These are phyloP conservation scores for Cryptosporidium ryanae DNA, from an alignment of 169 alveolate genomes.

Conservation along the genomic window DNA sequence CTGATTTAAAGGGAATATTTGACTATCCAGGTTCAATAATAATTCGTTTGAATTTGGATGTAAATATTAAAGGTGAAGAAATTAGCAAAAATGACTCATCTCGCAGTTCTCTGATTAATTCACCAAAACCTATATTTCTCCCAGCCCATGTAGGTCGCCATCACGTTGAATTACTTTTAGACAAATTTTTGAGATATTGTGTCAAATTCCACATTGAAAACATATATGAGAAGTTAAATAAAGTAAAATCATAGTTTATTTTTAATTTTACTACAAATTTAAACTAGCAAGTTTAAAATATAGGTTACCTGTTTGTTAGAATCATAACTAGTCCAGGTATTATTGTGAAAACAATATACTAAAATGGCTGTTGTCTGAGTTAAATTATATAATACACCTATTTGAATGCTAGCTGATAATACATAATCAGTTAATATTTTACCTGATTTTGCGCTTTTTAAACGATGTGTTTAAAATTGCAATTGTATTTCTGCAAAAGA, in stretches of 20 bases:
- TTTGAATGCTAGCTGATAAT: too few relatives aligned
- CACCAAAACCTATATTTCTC: constrained; percentile 17
- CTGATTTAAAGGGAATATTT: constrained; percentile 39
- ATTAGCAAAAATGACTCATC: too few relatives aligned
- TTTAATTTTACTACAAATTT: not conserved
- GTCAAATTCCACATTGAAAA: constrained; percentile 59
- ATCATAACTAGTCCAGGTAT: not conserved
- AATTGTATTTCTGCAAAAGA: constrained; percentile 20
- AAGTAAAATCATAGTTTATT: not conserved
- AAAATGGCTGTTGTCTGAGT: too few relatives aligned
- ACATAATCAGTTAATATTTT: too few relatives aligned
- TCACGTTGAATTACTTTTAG: constrained; percentile 66
- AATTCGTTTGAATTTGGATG: constrained; percentile 15
- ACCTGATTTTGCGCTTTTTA: too few relatives aligned
- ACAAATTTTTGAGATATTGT: constrained; percentile 55
- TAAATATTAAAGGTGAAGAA: not conserved
- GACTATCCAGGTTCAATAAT: constrained; percentile 58
- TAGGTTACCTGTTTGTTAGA: not conserved
- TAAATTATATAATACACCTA: too few relatives aligned
- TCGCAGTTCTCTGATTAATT: not conserved
- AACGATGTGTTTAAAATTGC: constrained; percentile 8
- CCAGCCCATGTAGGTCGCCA: constrained; percentile 75
- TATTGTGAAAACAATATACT: not conserved
- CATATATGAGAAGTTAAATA: not conserved
- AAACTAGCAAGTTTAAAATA: not conserved